Evolutionary conservation across 2,329 filamentous ascomycete genomes (phyloP), one percentile per base, ranked within the genome.

Genomic region (Apiospora saccharicola): DNA sequence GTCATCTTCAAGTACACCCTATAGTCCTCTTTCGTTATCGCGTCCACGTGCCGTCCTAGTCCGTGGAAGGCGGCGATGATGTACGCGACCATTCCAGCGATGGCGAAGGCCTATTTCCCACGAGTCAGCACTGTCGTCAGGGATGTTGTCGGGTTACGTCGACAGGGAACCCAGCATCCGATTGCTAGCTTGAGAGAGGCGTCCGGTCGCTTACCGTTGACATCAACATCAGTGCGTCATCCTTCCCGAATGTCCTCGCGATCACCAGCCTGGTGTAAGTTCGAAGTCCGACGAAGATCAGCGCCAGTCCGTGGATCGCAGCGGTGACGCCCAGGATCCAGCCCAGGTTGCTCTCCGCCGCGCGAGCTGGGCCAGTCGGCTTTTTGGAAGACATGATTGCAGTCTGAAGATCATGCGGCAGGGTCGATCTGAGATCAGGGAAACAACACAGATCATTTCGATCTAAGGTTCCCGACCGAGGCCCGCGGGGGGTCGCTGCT

Each of bases 1-100:
- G 81, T 80, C 53, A 84, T 82, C 61, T 85, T 84, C 1, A 79
- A 74, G 70, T 85, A 83, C 1, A 77, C 75, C 22, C 76, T 75
- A 19, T 81, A 79, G 64, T 68, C n/a, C 22, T 26, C 67, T 24
- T 47, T 47, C 22, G 67, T 7, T 19, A 68, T 22, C 13, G 67
- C 34, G n/a, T 68, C 41, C n/a, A 24, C 41, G 41, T 68, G 67
- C 4, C 24, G 67, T 0, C 67, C 67, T 10, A 68, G 41, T 5
- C 67, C 67, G 43, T 44, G 22, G 41, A 47, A 30, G 67, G 43
- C n/a, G 43, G 67, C 67, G 24, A 68, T 16, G 24, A 68, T 68
- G 24, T 68, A 47, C 24, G 43, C 34, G 24, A 47, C 43, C 67
- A 68, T 68, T 3, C 67, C 67, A 6, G 24, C 67, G 14, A 68